phyloP scores from a whole-genome alignment of 371 early-diverging fungal species.

The Rhizopus microsporus region DNA sequence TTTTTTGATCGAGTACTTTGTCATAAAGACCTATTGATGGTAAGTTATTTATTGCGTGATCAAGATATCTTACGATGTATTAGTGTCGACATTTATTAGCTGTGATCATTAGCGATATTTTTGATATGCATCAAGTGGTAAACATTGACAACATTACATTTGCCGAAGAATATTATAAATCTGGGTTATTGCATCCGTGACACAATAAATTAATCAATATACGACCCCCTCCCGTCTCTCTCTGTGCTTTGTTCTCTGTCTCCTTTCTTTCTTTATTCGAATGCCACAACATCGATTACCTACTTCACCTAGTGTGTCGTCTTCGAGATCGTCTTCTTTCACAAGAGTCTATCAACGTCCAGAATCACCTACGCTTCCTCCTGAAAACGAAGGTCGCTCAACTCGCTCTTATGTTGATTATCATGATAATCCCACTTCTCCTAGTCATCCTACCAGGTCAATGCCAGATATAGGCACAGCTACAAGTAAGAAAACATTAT shows the following conservation, averaged over 20 bases:
- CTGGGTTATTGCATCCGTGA: not conserved
- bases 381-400: slow-evolving; percentile 14
- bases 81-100: slow-evolving; percentile 33
- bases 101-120: slow-evolving; percentile 14
- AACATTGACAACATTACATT: slow-evolving; percentile 19
- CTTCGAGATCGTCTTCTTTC: slow-evolving; percentile 5
- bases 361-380: slow-evolving; percentile 44
- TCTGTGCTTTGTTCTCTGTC: not conserved
- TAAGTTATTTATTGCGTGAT: slow-evolving; percentile 1
- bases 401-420: not conserved
- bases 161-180: slow-evolving; percentile 23
- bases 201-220: not conserved
- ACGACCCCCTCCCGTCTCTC: not conserved
- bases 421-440: not conserved
- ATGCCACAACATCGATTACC: slow-evolving; percentile 1
- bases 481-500: not conserved
- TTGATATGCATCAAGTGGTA: slow-evolving; percentile 1
- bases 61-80: not conserved
- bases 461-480: not conserved
- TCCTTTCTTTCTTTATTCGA: not conserved
- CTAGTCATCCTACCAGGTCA: slow-evolving; percentile 1
- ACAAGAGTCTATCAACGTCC: slow-evolving; percentile 25
- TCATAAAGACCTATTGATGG: slow-evolving; percentile 9
- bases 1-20: slow-evolving; percentile 16
- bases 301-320: not conserved